These are phyloP conservation scores for Verticillium zaregamsianum DNA, from an alignment of 2,329 filamentous ascomycete genomes.

Conservation along the genomic window DNA sequence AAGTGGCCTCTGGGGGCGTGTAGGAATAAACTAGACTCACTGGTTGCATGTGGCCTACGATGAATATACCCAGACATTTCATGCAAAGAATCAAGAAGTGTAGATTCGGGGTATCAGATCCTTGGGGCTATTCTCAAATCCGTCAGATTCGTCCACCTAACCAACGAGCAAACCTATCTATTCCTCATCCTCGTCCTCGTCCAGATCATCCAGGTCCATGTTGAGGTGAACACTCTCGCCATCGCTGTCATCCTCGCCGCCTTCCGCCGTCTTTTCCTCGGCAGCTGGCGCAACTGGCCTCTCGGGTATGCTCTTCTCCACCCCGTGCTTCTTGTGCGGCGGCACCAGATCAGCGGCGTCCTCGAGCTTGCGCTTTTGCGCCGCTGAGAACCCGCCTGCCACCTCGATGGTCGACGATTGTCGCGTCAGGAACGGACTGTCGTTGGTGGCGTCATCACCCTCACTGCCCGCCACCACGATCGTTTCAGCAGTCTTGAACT, in stretches of 20 bases:
- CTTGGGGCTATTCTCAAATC: neutral
- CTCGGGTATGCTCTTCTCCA: conserved; percentile 4
- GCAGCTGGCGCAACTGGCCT: conserved; percentile 4
- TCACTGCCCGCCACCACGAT: conserved; percentile 6
- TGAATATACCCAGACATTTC: neutral
- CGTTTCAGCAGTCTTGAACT: neutral
- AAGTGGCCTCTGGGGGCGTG: neutral
- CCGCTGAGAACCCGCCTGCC: conserved; percentile 9
- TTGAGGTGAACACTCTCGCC: conserved; percentile 56
- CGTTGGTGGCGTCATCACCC: conserved; percentile 10
- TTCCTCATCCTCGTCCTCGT: conserved; percentile 35
- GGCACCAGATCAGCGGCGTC: conserved; percentile 19
- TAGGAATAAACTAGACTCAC: neutral
- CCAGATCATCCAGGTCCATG: conserved; percentile 50
- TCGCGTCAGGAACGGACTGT: conserved; percentile 30
- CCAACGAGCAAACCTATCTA: conserved; percentile 12
- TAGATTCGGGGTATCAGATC: conserved; percentile 8
- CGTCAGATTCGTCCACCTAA: conserved; percentile 17
- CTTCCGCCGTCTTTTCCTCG: conserved; percentile 19
- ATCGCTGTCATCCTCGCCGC: conserved; percentile 47
- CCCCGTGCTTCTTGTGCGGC: conserved; percentile 17
- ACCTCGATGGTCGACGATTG: conserved; percentile 12
- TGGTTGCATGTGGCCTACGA: neutral
- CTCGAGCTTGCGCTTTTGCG: conserved; percentile 38
- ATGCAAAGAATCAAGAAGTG: neutral